These are phyloP conservation scores for Leucaena leucocephala DNA, from an alignment of 306 rosid genomes.

Conservation along the genomic window DNA sequence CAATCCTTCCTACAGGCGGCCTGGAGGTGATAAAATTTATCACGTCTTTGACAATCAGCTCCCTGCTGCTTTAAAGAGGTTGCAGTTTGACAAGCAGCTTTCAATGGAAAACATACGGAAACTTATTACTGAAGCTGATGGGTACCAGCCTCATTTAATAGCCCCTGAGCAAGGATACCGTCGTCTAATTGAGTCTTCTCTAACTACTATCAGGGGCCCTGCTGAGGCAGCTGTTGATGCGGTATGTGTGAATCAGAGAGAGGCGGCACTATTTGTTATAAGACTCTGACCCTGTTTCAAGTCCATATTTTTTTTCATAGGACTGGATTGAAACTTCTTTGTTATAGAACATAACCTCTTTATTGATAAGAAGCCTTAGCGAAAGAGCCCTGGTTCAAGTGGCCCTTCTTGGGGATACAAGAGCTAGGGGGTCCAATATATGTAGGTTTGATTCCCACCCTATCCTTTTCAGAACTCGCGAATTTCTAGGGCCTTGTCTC, in stretches of 20 bases:
- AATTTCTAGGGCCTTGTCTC: background rate
- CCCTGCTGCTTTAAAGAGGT: constrained; percentile 90
- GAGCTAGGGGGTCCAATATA: background rate
- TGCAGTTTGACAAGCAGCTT: constrained; percentile 96
- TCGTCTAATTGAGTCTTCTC: constrained; percentile 85
- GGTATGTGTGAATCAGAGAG: constrained; percentile 48
- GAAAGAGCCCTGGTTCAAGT: background rate
- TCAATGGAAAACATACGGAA: constrained; percentile 92
- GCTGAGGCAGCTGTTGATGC: constrained; percentile 98
- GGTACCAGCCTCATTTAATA: constrained; percentile 95
- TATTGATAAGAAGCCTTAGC: constrained; percentile 4
- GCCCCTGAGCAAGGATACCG: constrained; percentile 99
- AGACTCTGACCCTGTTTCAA: background rate
- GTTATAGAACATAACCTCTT: background rate
- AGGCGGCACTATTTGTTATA: constrained; percentile 2
- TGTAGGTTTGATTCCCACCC: background rate
- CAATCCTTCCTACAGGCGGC: constrained; percentile 54
- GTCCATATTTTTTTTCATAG: background rate
- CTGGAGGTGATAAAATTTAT: constrained; percentile 94
- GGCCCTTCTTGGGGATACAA: background rate
- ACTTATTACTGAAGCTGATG: constrained; percentile 97
- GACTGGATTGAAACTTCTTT: background rate
- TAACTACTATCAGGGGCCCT: constrained; percentile 85
- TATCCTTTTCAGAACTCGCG: background rate
- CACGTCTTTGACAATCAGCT: constrained; percentile 94